Evolutionary conservation across 2,329 filamentous ascomycete genomes (phyloP).

Genomic region (Aspergillus niger): DNA sequence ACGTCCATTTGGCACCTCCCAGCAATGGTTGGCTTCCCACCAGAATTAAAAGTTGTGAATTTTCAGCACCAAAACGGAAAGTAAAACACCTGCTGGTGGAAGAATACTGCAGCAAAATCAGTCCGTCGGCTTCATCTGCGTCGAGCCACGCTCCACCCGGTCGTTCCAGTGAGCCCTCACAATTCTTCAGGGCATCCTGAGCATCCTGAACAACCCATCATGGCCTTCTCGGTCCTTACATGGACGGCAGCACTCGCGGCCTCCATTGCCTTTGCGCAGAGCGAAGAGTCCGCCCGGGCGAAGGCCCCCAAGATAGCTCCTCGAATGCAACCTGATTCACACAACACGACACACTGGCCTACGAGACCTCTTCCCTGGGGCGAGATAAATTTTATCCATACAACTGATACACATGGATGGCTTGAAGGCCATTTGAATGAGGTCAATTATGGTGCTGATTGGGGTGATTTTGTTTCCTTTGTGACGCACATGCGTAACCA

Average conservation of each 20-base stretch:
- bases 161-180: no score
- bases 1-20: no score
- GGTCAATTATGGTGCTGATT: conserved; percentile 3
- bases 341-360: not conserved
- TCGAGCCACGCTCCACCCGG: no score
- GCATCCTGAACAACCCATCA: no score
- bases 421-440: conserved; percentile 2
- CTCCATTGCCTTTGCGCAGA: not conserved
- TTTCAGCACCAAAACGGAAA: rapidly evolving
- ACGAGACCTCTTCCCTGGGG: conserved; percentile 3
- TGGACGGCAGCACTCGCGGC: not conserved
- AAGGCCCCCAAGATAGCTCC: not conserved
- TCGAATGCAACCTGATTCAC: not conserved
- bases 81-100: no score
- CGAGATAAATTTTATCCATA: conserved; percentile 3
- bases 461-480: conserved; percentile 2
- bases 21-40: no score
- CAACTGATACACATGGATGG: conserved; percentile 5
- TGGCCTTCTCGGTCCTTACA: no score
- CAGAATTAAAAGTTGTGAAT: no score
- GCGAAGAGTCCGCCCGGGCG: not conserved
- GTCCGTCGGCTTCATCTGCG: no score
- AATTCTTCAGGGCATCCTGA: no score
- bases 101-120: no score
- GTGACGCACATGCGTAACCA: conserved; percentile 1